Conservation (phyloP, 1,139 yeast genomes). For the Blastobotrys capitulatus region DNA sequence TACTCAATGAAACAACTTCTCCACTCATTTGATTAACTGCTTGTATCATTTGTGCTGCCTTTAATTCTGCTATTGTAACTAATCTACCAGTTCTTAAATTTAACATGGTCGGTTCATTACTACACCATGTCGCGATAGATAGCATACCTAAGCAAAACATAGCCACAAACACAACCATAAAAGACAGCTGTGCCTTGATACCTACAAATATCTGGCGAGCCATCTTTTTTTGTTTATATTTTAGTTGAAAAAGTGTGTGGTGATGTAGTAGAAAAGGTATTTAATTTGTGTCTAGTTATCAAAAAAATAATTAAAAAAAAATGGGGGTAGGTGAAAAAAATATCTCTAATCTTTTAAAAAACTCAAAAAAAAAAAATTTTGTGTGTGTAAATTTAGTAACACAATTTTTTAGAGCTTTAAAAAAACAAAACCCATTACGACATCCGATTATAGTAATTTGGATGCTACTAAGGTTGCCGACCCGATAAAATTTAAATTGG, state of each 20-base stretch:
- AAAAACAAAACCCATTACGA: no score
- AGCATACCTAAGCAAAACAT: slow-evolving; percentile 62
- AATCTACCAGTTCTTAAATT: slow-evolving; percentile 63
- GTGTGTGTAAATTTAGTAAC: no score
- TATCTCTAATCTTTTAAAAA: not conserved
- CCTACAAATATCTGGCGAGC: slow-evolving; percentile 19
- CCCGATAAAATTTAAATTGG: no score
- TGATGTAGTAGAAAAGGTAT: not conserved
- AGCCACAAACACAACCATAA: slow-evolving; percentile 67
- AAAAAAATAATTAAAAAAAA: not conserved
- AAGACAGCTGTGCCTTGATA: slow-evolving; percentile 57
- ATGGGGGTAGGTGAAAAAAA: not conserved
- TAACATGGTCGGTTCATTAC: slow-evolving; percentile 60
- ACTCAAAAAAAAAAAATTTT: not conserved
- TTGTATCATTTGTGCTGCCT: slow-evolving; percentile 74
- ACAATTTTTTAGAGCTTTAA: no score
- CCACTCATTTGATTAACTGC: slow-evolving; percentile 57
- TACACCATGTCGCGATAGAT: slow-evolving; percentile 57
- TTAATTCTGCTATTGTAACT: slow-evolving; percentile 72
- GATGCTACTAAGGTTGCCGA: no score
- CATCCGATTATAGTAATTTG: no score
- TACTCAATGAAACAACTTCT: slow-evolving; percentile 40
- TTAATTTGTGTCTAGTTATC: not conserved
- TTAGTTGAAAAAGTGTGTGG: no score
- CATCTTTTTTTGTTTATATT: not conserved